Evolutionary conservation across 139 green algal genomes (phyloP), one percentile per base, ranked within the genome.

Genomic region (Chlamydomonas applanata): DNA sequence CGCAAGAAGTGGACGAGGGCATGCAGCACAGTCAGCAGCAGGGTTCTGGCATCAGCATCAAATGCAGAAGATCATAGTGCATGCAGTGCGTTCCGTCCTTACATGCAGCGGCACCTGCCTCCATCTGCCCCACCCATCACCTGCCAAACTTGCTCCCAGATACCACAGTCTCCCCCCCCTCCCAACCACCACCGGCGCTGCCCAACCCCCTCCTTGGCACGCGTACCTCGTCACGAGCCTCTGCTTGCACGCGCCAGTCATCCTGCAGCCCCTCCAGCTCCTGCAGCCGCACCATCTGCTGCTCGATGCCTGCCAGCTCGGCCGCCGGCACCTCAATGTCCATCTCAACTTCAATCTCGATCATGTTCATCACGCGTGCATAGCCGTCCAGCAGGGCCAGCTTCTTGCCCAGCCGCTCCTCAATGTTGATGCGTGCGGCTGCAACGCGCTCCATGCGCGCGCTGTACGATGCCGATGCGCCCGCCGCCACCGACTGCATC

Each of bases 291-390:
- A 78, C 79, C 45, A 97, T 86, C 83, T 97, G 84, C 54, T 89
- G 49, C 72, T 89, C 84, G 33, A 97, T 94, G 74, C 81, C 93
- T 44, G 71, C 85, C 57, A 93, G 73, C 87, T 92, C 87, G 33
- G 88, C 85, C 4, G 76, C 57, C 4, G 86, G 83, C 32, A 94
- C 83, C 74, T 87, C 69, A 74, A 87, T 83, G 34, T 92, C 87
- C 88, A 95, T 93, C 60, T 95, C 89, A 61, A 95, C 87, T 80
- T 95, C 91, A 30, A 95, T 95, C 72, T 92, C 89, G 53, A 94
- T 93, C 89, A 96, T 94, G 74, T 83, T 84, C 52, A 92, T 87
- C 4, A 94, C 87, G 3, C 87, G 85, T 0, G 76, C 78, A 75
- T 97, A 97, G 7, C 83, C 87, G 25, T 97, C 89, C 67, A 96